These are phyloP conservation scores for Euphorbia tirucalli DNA, from an alignment of 345 rosid genomes.

Conservation along the genomic window DNA sequence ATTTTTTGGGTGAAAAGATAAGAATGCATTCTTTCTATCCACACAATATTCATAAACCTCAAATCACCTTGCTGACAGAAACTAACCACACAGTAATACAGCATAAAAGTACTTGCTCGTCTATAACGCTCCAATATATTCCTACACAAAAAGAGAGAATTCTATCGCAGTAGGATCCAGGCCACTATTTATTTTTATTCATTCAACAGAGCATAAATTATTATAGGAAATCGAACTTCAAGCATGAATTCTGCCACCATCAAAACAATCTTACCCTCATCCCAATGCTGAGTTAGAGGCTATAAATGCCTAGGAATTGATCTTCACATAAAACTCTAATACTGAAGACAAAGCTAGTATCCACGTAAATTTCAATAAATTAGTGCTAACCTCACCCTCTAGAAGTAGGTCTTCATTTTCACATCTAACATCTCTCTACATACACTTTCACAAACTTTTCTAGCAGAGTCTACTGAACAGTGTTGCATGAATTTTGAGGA, in stretches of 20 bases:
- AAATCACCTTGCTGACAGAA: neutral
- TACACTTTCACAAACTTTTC: neutral
- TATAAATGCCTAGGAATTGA: neutral
- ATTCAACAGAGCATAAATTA: neutral
- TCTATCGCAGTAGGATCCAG: neutral
- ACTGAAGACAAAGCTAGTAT: neutral
- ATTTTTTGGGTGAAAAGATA: neutral
- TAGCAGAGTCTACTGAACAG: neutral
- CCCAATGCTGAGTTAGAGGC: neutral
- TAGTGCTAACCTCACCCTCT: neutral
- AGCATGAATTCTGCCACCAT: neutral
- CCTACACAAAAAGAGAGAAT: neutral
- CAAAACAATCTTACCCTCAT: neutral
- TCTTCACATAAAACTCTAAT: neutral
- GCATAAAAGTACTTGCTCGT: neutral
- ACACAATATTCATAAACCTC: neutral
- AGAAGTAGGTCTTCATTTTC: neutral
- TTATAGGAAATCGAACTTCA: neutral
- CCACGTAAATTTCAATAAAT: neutral
- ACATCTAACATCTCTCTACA: neutral
- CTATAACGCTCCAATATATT: neutral
- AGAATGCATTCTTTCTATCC: neutral
- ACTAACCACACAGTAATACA: neutral
- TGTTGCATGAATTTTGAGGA: neutral
- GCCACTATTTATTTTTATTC: neutral